Conservation (phyloP, 2,329 filamentous ascomycete genomes). For the Verticillium albo-atrum region DNA sequence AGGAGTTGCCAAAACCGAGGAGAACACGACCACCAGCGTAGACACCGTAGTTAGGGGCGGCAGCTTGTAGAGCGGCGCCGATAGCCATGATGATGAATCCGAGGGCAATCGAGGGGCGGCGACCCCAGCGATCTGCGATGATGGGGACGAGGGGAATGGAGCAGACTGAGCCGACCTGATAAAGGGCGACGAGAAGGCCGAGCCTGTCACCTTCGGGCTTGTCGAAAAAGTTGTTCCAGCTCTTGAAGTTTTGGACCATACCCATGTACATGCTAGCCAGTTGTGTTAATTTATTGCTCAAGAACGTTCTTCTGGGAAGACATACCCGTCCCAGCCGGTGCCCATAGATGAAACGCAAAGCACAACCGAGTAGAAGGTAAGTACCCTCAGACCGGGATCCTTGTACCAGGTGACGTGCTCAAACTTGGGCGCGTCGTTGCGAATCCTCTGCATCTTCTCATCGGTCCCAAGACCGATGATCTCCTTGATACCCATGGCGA, state of each 20-base stretch:
- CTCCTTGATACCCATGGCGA: background rate
- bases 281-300: background rate
- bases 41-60: slow-evolving; percentile 18
- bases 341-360: slow-evolving; percentile 51
- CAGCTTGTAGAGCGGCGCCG: slow-evolving; percentile 27
- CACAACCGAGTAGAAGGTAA: slow-evolving; percentile 47
- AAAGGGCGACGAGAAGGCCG: slow-evolving; percentile 32
- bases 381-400: slow-evolving; percentile 48
- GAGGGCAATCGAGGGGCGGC: slow-evolving; percentile 21
- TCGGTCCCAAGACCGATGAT: background rate
- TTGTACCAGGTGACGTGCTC: slow-evolving; percentile 46
- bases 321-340: slow-evolving; percentile 50
- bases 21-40: slow-evolving; percentile 49
- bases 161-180: slow-evolving; percentile 42
- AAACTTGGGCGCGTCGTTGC: slow-evolving; percentile 41
- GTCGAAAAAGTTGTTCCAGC: slow-evolving; percentile 18
- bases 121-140: slow-evolving; percentile 23
- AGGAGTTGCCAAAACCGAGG: slow-evolving; percentile 62
- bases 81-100: slow-evolving; percentile 23
- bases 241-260: slow-evolving; percentile 3
- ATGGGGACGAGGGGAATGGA: slow-evolving; percentile 22
- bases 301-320: background rate
- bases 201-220: slow-evolving; percentile 22
- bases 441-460: background rate
- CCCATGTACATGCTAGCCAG: background rate